Base-by-base conservation (phyloP, 106 monocot genomes). In the Dendrobium chrysotoxum region DNA sequence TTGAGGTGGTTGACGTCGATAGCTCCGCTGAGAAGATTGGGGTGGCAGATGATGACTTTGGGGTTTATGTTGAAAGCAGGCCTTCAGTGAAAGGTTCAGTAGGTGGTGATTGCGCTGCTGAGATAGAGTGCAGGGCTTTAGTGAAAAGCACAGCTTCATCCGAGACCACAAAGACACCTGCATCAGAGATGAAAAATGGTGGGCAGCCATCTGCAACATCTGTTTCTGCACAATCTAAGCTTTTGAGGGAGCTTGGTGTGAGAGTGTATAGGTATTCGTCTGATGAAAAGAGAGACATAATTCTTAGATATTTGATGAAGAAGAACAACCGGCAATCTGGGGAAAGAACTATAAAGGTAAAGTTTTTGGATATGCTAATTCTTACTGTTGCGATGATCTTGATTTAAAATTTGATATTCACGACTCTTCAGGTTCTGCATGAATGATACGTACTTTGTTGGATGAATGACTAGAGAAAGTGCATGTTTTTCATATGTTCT, bases 231-330 rank as follows among this genome's bases (percentile, higher is more conserved):
- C 68, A 80, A 57, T 83, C 86, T 68, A 77, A 66, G 44, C 35
- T 87, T 16, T 45, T 87, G 78, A 83, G 83, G 75, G 81, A 83
- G 26, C 84, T 82, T 72, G 86, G 86, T 74, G 76, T 84, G 39
- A 77, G 80, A 80, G 83, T 83, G 23, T 83, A 71, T 41, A 80
- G 83, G 17, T 82, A 89, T 42, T 82, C 81, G 4, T 76, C 86
- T 77, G 89, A 86, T 70, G 89, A 89, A 45, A 86, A 86, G 84
- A 89, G 86, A 80, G 84, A 84, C 30, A 86, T 89, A 76, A 77
- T 89, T 77, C 64, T 79, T 7, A 89, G 82, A 53, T 86, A 86
- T 79, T 72, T 86, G 86, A 84, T 82, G 77, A 86, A 89, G 54
- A 53, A 82, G 53, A 81, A 72, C 40, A 89, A 80, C 80, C 73